phyloP scores from a whole-genome alignment of 2,329 filamentous ascomycete species.

The Aspergillus transmontanensis region DNA sequence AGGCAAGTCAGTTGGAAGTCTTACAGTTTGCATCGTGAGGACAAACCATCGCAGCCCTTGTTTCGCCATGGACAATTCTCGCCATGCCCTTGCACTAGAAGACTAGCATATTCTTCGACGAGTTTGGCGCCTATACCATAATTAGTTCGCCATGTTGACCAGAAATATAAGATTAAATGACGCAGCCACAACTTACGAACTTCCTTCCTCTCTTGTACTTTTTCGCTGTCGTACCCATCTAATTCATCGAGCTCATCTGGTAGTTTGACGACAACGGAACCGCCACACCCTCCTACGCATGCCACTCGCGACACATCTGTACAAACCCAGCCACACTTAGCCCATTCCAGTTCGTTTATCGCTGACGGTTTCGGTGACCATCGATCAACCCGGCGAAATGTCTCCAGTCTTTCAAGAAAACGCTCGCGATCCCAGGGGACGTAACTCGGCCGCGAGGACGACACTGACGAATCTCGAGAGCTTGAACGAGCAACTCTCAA shows the following conservation, averaged over 20 bases:
- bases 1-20: slow-evolving; percentile 24
- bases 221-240: slow-evolving; percentile 48
- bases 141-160: background rate
- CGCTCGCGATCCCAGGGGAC: slow-evolving; percentile 82
- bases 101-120: slow-evolving; percentile 72
- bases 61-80: slow-evolving; percentile 84
- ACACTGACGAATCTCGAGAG: slow-evolving; percentile 32
- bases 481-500: slow-evolving; percentile 30
- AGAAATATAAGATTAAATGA: too few species aligned
- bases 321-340: slow-evolving; percentile 88
- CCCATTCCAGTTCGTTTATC: slow-evolving; percentile 91
- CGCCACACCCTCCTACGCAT: slow-evolving; percentile 78
- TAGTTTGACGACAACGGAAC: slow-evolving; percentile 80
- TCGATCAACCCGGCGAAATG: slow-evolving; percentile 85
- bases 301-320: slow-evolving; percentile 79
- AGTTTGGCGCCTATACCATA: slow-evolving; percentile 59
- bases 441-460: slow-evolving; percentile 64
- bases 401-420: slow-evolving; percentile 78
- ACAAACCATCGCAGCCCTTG: slow-evolving; percentile 78
- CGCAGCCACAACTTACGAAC: slow-evolving; percentile 38
- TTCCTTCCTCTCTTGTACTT: slow-evolving; percentile 45
- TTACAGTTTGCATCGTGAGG: background rate
- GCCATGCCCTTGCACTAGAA: slow-evolving; percentile 75
- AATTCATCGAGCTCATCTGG: slow-evolving; percentile 64
- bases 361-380: slow-evolving; percentile 91